These are phyloP conservation scores for Pseudogymnoascus pannorum DNA, from an alignment of 2,329 filamentous ascomycete genomes.

Conservation along the genomic window DNA sequence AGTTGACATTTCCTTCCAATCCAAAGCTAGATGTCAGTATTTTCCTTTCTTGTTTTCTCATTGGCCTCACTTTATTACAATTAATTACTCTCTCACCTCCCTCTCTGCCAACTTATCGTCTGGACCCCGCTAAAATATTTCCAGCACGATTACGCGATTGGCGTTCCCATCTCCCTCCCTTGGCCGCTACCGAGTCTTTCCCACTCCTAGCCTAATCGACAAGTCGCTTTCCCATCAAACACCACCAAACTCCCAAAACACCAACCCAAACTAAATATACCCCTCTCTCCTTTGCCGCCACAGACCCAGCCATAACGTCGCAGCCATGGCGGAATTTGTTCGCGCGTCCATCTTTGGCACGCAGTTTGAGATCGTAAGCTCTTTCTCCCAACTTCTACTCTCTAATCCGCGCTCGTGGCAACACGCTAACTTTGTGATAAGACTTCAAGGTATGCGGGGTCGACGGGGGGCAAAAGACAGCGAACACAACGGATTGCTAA, in stretches of 20 bases:
- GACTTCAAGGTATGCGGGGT: conserved; percentile 70
- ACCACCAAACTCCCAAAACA: background rate
- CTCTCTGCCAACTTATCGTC: background rate
- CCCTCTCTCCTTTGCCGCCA: background rate
- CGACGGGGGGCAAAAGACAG: background rate
- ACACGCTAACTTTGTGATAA: background rate
- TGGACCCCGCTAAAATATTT: background rate
- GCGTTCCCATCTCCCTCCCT: background rate
- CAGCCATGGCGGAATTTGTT: conserved; percentile 91
- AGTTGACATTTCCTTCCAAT: background rate
- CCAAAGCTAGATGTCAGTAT: background rate
- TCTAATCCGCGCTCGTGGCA: background rate
- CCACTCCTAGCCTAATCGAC: conserved; percentile 6
- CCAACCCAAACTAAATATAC: background rate
- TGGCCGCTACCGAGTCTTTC: background rate
- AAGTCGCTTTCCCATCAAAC: conserved; percentile 6
- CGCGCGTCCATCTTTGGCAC: conserved; percentile 99
- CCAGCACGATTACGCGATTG: background rate
- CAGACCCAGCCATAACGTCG: background rate
- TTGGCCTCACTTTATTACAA: no score
- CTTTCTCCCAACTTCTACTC: background rate
- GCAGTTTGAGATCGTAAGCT: conserved; percentile 77
- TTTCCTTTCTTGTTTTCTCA: background rate
- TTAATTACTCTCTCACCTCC: background rate
- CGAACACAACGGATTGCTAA: background rate